A percentile compares a stretch with the other conserved stretches of the same genome.
phyloP scores from a whole-genome alignment of 352 stramenopile species.

The Globisporangium rhizosaccharum region DNA sequence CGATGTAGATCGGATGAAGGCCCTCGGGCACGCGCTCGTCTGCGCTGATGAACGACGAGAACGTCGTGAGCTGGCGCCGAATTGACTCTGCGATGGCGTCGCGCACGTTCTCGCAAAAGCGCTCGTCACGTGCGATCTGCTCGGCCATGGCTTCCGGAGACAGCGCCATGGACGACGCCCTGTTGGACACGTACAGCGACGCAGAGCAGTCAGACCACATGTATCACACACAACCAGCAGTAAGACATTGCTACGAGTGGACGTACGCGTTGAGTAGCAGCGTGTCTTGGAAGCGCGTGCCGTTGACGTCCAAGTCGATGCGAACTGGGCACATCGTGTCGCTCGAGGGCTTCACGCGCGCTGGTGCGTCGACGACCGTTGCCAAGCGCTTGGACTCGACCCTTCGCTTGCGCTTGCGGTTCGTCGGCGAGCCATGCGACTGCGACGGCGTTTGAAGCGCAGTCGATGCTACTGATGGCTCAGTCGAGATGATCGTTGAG shows the following conservation, averaged over 20 bases:
- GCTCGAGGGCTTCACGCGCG: slow-evolving; percentile 8
- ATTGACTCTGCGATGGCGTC: slow-evolving; percentile 69
- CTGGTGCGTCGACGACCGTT: slow-evolving; percentile 1
- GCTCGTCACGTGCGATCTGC: slow-evolving; percentile 59
- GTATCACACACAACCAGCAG: not conserved
- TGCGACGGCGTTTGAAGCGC: no score
- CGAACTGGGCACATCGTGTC: slow-evolving; percentile 71
- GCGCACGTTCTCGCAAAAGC: slow-evolving; percentile 39
- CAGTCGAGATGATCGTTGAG: slow-evolving; percentile 27
- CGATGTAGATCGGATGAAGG: slow-evolving; percentile 63
- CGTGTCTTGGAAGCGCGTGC: slow-evolving; percentile 72
- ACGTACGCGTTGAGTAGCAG: slow-evolving; percentile 61
- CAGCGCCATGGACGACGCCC: slow-evolving; percentile 13
- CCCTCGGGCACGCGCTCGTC: slow-evolving; percentile 15
- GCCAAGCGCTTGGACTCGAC: slow-evolving; percentile 37
- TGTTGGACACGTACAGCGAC: slow-evolving; percentile 6
- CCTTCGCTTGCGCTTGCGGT: slow-evolving; percentile 63
- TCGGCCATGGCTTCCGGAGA: slow-evolving; percentile 52
- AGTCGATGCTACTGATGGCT: not conserved
- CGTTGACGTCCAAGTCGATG: slow-evolving; percentile 72
- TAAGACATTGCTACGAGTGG: not conserved
- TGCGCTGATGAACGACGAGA: slow-evolving; percentile 36
- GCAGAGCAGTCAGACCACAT: not conserved
- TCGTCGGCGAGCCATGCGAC: slow-evolving; percentile 2
- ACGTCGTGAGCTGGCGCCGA: slow-evolving; percentile 59